These are phyloP conservation scores for Lactuca sativa DNA, from an alignment of 129 eudicot species.

Conservation along the genomic window DNA sequence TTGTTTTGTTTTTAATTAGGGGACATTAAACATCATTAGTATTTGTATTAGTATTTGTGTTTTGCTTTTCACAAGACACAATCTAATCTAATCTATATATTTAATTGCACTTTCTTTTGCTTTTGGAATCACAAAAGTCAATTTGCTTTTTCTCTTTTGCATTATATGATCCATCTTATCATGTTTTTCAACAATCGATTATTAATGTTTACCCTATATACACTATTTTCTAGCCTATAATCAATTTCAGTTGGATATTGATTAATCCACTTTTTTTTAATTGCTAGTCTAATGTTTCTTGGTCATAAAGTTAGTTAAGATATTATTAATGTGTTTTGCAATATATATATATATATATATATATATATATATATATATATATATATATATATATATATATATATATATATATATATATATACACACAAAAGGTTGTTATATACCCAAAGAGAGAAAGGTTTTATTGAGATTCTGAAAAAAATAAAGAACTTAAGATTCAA, in stretches of 20 bases:
- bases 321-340: not conserved
- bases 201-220: constrained; percentile 28
- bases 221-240: constrained; percentile 13
- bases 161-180: constrained; percentile 31
- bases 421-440: too few relatives aligned
- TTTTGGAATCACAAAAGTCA: constrained; percentile 28
- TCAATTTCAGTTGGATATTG: constrained; percentile 9
- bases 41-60: constrained; percentile 23
- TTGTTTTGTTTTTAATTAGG: constrained; percentile 27
- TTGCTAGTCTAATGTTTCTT: not conserved
- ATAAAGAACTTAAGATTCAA: too few relatives aligned
- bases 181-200: constrained; percentile 13
- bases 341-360: too few relatives aligned
- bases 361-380: too few relatives aligned
- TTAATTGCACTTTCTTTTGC: constrained; percentile 27
- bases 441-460: too few relatives aligned
- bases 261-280: not conserved
- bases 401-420: too few relatives aligned
- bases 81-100: constrained; percentile 33
- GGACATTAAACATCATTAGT: constrained; percentile 34
- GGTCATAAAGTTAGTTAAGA: not conserved
- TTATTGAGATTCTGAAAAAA: too few relatives aligned
- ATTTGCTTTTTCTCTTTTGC: constrained; percentile 12
- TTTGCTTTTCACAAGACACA: constrained; percentile 31
- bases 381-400: too few relatives aligned